Percentiles rank a stretch among this genome's conserved stretches.
phyloP scores from a whole-genome alignment of 2,329 filamentous ascomycete species.

The Clarireedia monteithiana region DNA sequence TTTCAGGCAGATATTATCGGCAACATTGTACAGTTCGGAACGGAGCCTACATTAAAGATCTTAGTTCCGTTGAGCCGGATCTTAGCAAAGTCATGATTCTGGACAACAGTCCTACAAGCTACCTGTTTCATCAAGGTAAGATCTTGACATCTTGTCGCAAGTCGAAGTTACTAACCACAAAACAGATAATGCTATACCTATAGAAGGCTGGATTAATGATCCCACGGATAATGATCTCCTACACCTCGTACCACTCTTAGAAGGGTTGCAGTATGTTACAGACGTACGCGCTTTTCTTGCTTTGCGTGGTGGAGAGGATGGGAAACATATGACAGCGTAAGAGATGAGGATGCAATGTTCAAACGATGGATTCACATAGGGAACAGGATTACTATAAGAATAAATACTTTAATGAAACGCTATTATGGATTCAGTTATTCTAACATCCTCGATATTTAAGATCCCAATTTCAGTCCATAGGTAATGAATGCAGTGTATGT shows the following conservation, averaged over 20 bases:
- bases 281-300: constrained; percentile 89
- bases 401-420: constrained; percentile 9
- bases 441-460: too few species aligned
- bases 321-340: constrained; percentile 36
- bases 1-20: constrained; percentile 85
- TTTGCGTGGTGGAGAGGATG: constrained; percentile 76
- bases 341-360: neutral
- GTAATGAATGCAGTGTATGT: neutral
- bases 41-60: constrained; percentile 95
- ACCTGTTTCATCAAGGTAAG: constrained; percentile 95
- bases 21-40: constrained; percentile 96
- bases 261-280: constrained; percentile 92
- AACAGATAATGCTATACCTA: constrained; percentile 94
- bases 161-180: neutral
- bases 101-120: constrained; percentile 96
- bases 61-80: constrained; percentile 92
- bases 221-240: constrained; percentile 93
- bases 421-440: neutral
- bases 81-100: constrained; percentile 98
- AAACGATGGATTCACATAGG: neutral
- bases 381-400: constrained; percentile 6
- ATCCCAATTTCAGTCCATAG: too few species aligned
- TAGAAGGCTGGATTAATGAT: constrained; percentile 98
- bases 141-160: constrained; percentile 12
- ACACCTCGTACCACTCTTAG: constrained; percentile 84